These are phyloP conservation scores for Ophiostoma pallidulum DNA, from an alignment of 2,329 filamentous ascomycete species.

Conservation along the genomic window DNA sequence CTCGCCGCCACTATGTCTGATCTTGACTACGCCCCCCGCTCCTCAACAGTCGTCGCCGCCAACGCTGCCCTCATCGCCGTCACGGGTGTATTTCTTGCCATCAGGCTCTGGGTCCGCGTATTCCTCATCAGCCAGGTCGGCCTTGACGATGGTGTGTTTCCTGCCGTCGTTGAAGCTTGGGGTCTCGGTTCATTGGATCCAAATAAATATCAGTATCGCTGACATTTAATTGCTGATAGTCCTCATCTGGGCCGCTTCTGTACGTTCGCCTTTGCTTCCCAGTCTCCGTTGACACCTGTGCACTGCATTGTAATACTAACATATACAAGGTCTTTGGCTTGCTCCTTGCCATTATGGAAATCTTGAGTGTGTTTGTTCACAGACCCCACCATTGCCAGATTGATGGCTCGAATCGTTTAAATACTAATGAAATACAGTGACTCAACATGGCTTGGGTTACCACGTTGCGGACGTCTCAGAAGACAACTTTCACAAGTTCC, in stretches of 20 bases:
- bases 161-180: too few species aligned
- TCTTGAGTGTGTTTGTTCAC: conserved; percentile 1
- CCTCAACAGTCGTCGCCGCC: neutral
- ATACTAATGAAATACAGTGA: neutral
- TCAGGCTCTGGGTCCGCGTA: neutral
- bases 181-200: too few species aligned
- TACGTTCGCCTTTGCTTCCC: neutral
- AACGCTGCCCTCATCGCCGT: neutral
- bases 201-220: too few species aligned
- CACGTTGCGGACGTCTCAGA: conserved; percentile 1
- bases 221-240: neutral
- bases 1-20: neutral
- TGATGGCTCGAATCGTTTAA: too few species aligned
- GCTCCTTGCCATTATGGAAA: neutral
- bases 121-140: neutral
- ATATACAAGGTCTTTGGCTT: neutral
- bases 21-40: neutral
- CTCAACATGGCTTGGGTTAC: conserved; percentile 1
- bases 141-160: neutral
- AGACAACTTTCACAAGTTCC: neutral
- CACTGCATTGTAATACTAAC: too few species aligned
- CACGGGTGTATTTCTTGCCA: neutral
- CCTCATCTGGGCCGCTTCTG: neutral
- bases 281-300: neutral
- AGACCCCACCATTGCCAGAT: too few species aligned